Percentiles rank a stretch among this genome's conserved stretches.
Conservation (phyloP, 2,329 filamentous ascomycete genomes). For the Calonectria fujianensis region DNA sequence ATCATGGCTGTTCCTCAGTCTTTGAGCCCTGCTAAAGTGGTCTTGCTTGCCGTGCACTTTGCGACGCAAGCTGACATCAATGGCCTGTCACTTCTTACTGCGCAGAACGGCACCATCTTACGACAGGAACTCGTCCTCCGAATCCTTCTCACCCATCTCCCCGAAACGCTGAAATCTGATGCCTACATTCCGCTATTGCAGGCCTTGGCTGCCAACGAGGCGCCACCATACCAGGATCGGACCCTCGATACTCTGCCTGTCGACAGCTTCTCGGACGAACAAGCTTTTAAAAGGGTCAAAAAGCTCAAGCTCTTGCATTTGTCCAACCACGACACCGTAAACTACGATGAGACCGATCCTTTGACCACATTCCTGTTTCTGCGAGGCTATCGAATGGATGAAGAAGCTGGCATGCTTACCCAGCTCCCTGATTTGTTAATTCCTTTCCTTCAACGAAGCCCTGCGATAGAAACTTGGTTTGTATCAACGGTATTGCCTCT, state of each 20-base stretch:
- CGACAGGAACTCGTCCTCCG: conserved; percentile 80
- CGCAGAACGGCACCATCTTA: conserved; percentile 74
- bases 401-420: conserved; percentile 82
- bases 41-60: conserved; percentile 83
- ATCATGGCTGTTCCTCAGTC: conserved; percentile 53
- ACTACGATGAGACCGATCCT: conserved; percentile 70
- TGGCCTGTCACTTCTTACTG: conserved; percentile 76
- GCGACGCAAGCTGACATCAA: conserved; percentile 79
- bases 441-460: conserved; percentile 79
- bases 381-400: conserved; percentile 81
- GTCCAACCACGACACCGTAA: conserved; percentile 67
- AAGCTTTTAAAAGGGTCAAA: conserved; percentile 78
- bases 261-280: conserved; percentile 75
- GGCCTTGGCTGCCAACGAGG: conserved; percentile 71
- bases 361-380: conserved; percentile 80
- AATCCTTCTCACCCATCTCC: conserved; percentile 85
- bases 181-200: conserved; percentile 77
- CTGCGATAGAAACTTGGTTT: conserved; percentile 80
- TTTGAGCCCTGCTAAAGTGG: conserved; percentile 79
- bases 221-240: conserved; percentile 63
- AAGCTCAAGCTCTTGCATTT: conserved; percentile 80
- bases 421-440: conserved; percentile 79
- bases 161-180: conserved; percentile 80
- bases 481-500: conserved; percentile 82
- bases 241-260: conserved; percentile 75